Percentiles rank a stretch among this genome's conserved stretches.
phyloP scores from a whole-genome alignment of 2,329 filamentous ascomycete genomes.

The Didymella exigua region DNA sequence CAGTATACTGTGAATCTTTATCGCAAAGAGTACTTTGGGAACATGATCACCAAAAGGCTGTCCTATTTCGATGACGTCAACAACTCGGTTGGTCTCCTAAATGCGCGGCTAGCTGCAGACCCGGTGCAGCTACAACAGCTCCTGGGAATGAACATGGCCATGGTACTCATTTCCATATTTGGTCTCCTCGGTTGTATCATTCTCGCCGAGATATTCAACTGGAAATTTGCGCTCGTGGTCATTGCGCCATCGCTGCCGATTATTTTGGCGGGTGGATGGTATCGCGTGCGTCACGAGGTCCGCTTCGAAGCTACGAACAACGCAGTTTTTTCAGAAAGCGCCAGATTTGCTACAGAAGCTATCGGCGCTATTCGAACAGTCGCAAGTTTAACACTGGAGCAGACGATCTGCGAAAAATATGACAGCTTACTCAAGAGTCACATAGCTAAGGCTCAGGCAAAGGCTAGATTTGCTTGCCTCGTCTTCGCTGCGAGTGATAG shows the following conservation, averaged over 20 bases:
- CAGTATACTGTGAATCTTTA: constrained; percentile 66
- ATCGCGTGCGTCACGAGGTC: constrained; percentile 68
- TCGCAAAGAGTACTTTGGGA: constrained; percentile 78
- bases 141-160: constrained; percentile 60
- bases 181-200: constrained; percentile 75
- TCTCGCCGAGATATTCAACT: constrained; percentile 73
- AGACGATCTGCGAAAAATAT: constrained; percentile 76
- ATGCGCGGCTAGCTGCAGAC: constrained; percentile 58
- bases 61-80: constrained; percentile 88
- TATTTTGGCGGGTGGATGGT: constrained; percentile 77
- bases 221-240: constrained; percentile 85
- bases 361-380: constrained; percentile 92
- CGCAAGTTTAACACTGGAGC: constrained; percentile 85
- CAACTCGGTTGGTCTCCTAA: constrained; percentile 85
- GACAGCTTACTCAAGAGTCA: constrained; percentile 71
- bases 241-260: constrained; percentile 66
- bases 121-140: constrained; percentile 36
- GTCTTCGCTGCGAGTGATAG: constrained; percentile 55
- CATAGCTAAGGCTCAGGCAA: constrained; percentile 68
- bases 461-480: constrained; percentile 58
- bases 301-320: constrained; percentile 55
- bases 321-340: constrained; percentile 78
- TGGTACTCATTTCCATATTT: constrained; percentile 78
- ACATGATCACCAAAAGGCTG: constrained; percentile 88
- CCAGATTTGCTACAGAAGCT: constrained; percentile 87